A percentile compares a stretch with the other conserved stretches of the same genome.
Evolutionary conservation across 75 land plant species (phyloP).

Genomic region (Cunninghamia lanceolata): DNA sequence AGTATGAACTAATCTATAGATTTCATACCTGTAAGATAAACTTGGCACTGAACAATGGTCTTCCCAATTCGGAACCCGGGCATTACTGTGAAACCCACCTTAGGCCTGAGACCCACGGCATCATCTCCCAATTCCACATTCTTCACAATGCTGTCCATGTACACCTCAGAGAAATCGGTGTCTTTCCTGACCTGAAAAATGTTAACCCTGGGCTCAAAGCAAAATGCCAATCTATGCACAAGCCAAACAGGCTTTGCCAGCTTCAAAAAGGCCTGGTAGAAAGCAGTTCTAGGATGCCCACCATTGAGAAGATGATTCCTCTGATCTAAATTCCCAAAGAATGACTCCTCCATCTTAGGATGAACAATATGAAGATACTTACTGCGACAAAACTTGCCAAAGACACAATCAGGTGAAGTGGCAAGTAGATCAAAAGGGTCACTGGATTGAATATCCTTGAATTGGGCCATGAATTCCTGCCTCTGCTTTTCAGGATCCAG

Average conservation of each 20-base stretch:
- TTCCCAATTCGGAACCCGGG: constrained; percentile 85
- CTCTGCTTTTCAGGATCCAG: constrained; percentile 17
- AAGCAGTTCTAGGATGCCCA: constrained; percentile 78
- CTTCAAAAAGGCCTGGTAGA: constrained; percentile 81
- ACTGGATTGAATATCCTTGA: constrained; percentile 52
- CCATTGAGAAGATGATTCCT: constrained; percentile 65
- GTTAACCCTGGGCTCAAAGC: constrained; percentile 72
- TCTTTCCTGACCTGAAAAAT: constrained; percentile 75
- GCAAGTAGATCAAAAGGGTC: constrained; percentile 66
- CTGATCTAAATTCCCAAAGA: constrained; percentile 87
- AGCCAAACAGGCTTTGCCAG: constrained; percentile 89
- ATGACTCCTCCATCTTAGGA: constrained; percentile 84
- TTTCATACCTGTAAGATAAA: constrained; percentile 66
- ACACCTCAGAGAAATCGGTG: constrained; percentile 72
- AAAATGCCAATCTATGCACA: constrained; percentile 77
- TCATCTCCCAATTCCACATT: constrained; percentile 42
- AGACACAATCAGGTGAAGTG: constrained; percentile 59
- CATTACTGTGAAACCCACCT: constrained; percentile 82
- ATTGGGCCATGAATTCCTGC: constrained; percentile 70
- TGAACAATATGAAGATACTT: constrained; percentile 79
- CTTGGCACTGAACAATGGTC: constrained; percentile 64
- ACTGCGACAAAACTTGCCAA: constrained; percentile 72
- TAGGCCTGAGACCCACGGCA: constrained; percentile 31
- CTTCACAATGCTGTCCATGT: constrained; percentile 85
- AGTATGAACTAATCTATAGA: constrained; percentile 11